A percentile compares a stretch with the other conserved stretches of the same genome.
Conservation (phyloP, 176 grass and related monocot species). For the Carex scoparia region DNA sequence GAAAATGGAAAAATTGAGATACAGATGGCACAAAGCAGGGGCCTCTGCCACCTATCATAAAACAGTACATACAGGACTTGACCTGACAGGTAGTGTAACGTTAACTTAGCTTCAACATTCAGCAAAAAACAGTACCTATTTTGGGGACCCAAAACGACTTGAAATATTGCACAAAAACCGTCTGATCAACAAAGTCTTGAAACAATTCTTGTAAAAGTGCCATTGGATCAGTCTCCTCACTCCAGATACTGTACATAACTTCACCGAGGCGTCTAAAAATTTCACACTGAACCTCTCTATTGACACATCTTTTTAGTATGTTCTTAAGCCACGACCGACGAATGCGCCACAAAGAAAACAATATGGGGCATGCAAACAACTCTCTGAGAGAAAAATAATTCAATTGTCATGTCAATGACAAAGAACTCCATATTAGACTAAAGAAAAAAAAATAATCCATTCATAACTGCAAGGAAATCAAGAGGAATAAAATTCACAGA, state of each 20-base stretch:
- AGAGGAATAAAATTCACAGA: neutral
- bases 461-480: neutral
- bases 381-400: conserved; percentile 43
- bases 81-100: neutral
- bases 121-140: conserved; percentile 47
- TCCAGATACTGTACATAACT: conserved; percentile 67
- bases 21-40: neutral
- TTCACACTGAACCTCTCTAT: conserved; percentile 62
- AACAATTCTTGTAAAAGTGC: conserved; percentile 60
- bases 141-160: conserved; percentile 91
- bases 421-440: neutral
- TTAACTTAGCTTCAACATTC: neutral
- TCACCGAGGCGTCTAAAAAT: conserved; percentile 62
- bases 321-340: conserved; percentile 87
- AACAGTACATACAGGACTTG: neutral
- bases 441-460: neutral
- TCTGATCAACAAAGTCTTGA: conserved; percentile 90
- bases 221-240: conserved; percentile 43
- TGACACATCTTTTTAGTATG: conserved; percentile 72
- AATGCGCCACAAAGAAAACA: conserved; percentile 81
- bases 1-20: neutral
- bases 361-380: conserved; percentile 59
- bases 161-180: conserved; percentile 72
- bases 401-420: conserved; percentile 16
- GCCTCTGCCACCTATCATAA: neutral